Evolutionary conservation across 768 basidiomycete genomes (phyloP), one percentile per base, ranked within the genome.

Genomic region (Macrocybe gigantea): DNA sequence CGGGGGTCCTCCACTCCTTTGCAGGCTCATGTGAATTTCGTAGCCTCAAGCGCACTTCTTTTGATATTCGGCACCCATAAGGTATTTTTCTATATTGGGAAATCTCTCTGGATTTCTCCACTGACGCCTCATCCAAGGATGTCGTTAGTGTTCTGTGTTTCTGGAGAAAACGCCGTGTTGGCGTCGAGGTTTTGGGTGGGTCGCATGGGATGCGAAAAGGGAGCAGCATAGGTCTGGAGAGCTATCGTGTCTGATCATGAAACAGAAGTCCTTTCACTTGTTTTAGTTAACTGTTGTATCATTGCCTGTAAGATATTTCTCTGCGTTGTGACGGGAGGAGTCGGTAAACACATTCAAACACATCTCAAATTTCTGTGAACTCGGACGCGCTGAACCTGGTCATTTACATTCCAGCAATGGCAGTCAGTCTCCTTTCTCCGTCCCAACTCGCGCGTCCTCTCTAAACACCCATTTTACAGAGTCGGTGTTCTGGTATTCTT

Each of bases 11-110:
- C 5, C 22, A 22, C 22, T 22, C 22, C 2, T 22, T 22, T 22
- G 4, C 22, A 22, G 37, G 38, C 22, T 12, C 33, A 49, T 33
- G 33, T 30, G 22, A 22, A 34, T 41, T 35, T 50, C 32, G 4
- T 15, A 78, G 77, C 73, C 47, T 64, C 73, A 5, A 71, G 64
- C 3, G 61, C 72, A 22, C 56, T 72, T 9, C 59, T 76, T n/a
- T 30, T 76, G 33, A 69, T 75, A 38, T 78, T 78, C 53, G 75
- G 65, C 1, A 72, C 75, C 1, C 75, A 76, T 53, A 60, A 47
- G 43, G 73, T 70, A 58, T 46, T 60, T 29, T 12, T 30, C 29
- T 38, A 37, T 33, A 43, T 33, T 32, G 33, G 12, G 15, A 45
- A 30, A 37, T 41, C 33, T 43, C 35, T 44, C 10, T 9, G 10